A percentile compares a stretch with the other conserved stretches of the same genome.
Conservation (phyloP, 768 basidiomycete species). For the Boletus coccyginus region DNA sequence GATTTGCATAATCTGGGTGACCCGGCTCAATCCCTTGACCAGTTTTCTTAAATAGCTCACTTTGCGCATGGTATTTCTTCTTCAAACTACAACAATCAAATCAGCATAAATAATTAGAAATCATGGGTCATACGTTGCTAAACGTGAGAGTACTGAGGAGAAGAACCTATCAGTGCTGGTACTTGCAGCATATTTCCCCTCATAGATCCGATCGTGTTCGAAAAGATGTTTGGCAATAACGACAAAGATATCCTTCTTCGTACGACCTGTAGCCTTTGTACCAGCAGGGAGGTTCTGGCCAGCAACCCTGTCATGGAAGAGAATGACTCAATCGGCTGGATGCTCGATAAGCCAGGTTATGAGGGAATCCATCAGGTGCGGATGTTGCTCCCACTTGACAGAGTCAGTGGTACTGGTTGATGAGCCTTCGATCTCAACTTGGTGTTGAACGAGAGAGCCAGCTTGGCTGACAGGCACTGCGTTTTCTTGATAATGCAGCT, state of each 20-base stretch:
- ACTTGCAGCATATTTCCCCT: not conserved
- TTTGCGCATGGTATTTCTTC: no score
- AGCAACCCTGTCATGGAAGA: not conserved
- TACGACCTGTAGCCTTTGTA: not conserved
- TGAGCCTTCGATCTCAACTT: no score
- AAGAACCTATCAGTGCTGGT: not conserved
- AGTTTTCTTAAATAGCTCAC: not conserved
- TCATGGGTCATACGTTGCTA: not conserved
- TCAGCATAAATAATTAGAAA: not conserved
- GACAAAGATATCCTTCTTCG: not conserved
- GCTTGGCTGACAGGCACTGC: no score
- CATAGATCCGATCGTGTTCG: not conserved
- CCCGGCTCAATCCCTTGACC: not conserved
- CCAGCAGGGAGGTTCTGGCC: not conserved
- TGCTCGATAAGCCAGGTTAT: not conserved
- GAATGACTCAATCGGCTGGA: not conserved
- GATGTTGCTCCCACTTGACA: not conserved
- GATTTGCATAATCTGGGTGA: not conserved
- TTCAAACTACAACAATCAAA: not conserved
- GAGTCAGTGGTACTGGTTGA: no score
- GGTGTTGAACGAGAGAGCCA: no score
- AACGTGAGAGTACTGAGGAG: not conserved
- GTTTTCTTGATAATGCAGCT: no score
- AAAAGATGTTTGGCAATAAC: not conserved
- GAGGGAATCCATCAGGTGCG: not conserved